phyloP scores from a whole-genome alignment of 2,329 filamentous ascomycete genomes.

The Fusarium sp. region DNA sequence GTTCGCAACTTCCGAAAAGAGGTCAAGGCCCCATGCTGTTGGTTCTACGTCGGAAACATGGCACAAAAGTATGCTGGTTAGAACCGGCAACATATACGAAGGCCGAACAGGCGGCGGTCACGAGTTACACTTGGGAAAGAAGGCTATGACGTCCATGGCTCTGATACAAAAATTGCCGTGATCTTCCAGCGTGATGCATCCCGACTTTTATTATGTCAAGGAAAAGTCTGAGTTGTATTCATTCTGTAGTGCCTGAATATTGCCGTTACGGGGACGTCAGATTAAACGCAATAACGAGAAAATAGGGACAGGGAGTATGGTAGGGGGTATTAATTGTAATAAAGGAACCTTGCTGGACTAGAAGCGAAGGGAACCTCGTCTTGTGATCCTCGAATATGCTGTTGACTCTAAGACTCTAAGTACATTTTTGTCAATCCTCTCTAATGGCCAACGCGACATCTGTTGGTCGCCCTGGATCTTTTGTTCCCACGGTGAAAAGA shows the following conservation, averaged over 20 bases:
- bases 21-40: neutral
- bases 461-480: too few relatives aligned
- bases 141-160: rapidly evolving
- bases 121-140: rapidly evolving
- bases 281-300: neutral
- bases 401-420: neutral
- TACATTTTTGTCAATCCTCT: neutral
- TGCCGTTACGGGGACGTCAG: neutral
- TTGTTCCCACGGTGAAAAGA: too few relatives aligned
- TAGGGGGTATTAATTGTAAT: neutral
- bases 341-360: too few relatives aligned
- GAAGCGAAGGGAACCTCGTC: too few relatives aligned
- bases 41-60: neutral
- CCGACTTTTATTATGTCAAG: neutral
- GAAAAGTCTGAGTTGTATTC: neutral
- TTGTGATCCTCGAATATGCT: neutral
- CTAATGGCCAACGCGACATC: too few relatives aligned
- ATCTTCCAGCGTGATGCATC: neutral
- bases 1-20: neutral
- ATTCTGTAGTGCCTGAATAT: neutral
- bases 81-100: too few relatives aligned
- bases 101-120: neutral
- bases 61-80: neutral
- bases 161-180: neutral
- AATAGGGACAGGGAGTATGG: neutral